phyloP scores from a whole-genome alignment of 495 filamentous ascomycete species.

The Delitschia confertaspora region DNA sequence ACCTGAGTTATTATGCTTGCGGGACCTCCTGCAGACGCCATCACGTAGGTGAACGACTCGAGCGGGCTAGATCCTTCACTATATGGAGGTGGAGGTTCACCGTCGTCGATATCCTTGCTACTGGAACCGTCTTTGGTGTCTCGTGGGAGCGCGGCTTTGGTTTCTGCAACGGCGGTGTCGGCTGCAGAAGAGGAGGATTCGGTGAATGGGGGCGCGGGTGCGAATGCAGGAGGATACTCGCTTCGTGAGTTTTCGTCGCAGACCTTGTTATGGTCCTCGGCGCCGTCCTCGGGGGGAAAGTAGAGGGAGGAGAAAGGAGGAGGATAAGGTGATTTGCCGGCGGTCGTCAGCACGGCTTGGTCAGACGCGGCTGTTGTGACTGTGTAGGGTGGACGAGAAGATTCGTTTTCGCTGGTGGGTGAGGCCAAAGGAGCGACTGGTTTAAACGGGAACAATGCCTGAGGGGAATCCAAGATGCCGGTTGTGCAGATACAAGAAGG shows the following conservation, averaged over 20 bases:
- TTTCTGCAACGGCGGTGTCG: conserved; percentile 57
- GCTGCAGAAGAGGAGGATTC: conserved; percentile 33
- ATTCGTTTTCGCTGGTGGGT: conserved; percentile 23
- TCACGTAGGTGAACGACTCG: conserved; percentile 89
- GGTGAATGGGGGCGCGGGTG: conserved; percentile 34
- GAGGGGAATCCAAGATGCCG: conserved; percentile 69
- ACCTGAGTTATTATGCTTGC: conserved; percentile 99
- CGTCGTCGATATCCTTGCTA: conserved; percentile 66
- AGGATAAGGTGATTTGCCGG: conserved; percentile 44
- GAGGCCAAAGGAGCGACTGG: conserved; percentile 39
- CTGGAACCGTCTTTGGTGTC: conserved; percentile 68
- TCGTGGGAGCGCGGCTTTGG: conserved; percentile 69
- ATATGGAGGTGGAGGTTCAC: conserved; percentile 91
- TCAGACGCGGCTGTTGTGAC: conserved; percentile 9
- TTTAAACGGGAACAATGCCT: too few species aligned
- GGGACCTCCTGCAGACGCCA: conserved; percentile 93
- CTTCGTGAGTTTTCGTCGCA: conserved; percentile 41
- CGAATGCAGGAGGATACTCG: conserved; percentile 47
- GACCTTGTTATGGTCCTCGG: conserved; percentile 43
- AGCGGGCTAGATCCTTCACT: conserved; percentile 89
- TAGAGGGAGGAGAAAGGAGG: conserved; percentile 61
- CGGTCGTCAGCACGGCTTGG: conserved; percentile 38
- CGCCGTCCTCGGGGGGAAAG: conserved; percentile 35
- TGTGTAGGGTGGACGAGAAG: conserved; percentile 53
- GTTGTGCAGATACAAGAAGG: conserved; percentile 30